Conservation (phyloP, 768 basidiomycete species). For the Suillus alpinus region DNA sequence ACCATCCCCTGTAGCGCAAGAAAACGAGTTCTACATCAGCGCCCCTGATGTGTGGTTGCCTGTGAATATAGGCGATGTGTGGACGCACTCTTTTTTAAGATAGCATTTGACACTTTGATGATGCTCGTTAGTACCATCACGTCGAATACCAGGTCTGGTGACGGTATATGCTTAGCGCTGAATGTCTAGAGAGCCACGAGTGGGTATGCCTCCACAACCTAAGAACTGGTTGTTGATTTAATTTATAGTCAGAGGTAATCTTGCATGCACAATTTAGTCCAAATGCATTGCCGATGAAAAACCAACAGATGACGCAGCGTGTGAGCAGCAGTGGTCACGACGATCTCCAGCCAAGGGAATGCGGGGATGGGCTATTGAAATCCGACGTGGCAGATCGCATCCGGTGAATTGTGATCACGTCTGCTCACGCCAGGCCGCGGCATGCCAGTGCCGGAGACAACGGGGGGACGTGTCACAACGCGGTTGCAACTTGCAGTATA, state of each 20-base stretch:
- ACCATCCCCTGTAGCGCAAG: conserved; percentile 14
- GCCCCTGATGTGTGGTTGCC: background rate
- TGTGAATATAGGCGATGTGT: too few species aligned
- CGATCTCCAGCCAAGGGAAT: background rate
- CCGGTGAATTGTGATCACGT: background rate
- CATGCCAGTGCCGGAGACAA: background rate
- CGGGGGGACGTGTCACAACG: background rate
- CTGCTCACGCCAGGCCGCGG: background rate
- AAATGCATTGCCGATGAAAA: background rate
- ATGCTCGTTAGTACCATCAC: conserved; percentile 13
- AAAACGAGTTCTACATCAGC: conserved; percentile 5
- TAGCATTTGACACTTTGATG: background rate
- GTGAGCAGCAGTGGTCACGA: background rate
- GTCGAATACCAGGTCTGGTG: background rate
- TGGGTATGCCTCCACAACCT: background rate
- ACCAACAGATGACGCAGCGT: background rate
- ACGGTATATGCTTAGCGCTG: background rate
- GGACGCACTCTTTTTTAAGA: conserved; percentile 15
- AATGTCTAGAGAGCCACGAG: too few species aligned
- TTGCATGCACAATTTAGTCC: background rate
- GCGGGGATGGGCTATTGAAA: background rate
- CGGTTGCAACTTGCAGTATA: background rate
- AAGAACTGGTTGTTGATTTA: background rate
- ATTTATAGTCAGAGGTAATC: background rate
- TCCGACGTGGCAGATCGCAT: background rate